These are phyloP conservation scores for Monosporozyma solicola DNA, from an alignment of 805 yeast genomes.

Conservation along the genomic window DNA sequence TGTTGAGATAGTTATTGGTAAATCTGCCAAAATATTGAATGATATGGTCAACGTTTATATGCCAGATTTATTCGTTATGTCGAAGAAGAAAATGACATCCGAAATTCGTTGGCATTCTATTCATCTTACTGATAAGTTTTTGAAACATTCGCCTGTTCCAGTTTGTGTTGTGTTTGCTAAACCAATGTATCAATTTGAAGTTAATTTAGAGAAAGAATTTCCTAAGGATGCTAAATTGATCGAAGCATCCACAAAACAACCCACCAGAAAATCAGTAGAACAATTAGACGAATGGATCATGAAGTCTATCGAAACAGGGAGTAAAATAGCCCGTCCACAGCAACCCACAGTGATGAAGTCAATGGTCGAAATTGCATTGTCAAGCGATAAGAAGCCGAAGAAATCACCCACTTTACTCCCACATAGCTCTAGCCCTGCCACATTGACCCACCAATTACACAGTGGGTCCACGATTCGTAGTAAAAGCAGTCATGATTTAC, in stretches of 20 bases:
- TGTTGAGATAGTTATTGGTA: constrained; percentile 27
- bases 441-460: background rate
- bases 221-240: background rate
- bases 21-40: constrained; percentile 15
- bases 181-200: constrained; percentile 23
- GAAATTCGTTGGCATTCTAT: constrained; percentile 22
- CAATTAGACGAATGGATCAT: background rate
- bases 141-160: constrained; percentile 24
- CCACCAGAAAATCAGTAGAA: too few relatives aligned
- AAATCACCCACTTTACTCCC: background rate
- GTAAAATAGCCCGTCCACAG: constrained; percentile 1
- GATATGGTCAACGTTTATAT: constrained; percentile 27
- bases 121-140: constrained; percentile 18
- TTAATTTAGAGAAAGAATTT: constrained; percentile 6
- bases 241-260: background rate
- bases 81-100: constrained; percentile 19
- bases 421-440: background rate
- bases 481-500: background rate
- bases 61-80: constrained; percentile 26
- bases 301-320: background rate
- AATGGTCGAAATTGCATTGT: constrained; percentile 4
- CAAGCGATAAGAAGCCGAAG: background rate
- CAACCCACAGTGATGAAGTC: constrained; percentile 1
- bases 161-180: constrained; percentile 24
- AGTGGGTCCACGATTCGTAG: background rate